These are phyloP conservation scores for Citropsis articulata DNA, from an alignment of 345 rosid species.

Conservation along the genomic window DNA sequence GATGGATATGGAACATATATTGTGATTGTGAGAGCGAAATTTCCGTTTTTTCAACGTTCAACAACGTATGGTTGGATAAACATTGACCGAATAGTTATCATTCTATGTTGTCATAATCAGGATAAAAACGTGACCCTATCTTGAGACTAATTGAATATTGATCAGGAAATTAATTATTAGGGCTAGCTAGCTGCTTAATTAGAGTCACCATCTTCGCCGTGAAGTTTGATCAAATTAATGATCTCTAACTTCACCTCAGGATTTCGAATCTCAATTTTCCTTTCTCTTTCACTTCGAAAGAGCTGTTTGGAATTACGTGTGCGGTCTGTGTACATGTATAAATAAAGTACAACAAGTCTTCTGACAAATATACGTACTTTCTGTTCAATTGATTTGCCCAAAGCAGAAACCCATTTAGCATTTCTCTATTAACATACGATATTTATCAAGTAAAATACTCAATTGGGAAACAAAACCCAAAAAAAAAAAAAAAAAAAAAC, in stretches of 20 bases:
- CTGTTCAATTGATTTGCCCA: background rate
- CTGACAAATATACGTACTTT: background rate
- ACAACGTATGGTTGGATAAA: constrained; percentile 1
- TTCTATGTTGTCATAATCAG: background rate
- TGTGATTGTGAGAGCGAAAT: background rate
- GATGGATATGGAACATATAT: background rate
- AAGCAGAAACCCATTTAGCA: background rate
- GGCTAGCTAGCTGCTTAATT: background rate
- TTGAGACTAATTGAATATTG: background rate
- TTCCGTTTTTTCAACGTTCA: background rate
- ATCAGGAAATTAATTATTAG: background rate
- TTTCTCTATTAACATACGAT: background rate
- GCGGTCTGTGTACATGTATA: background rate
- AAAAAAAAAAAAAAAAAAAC: background rate
- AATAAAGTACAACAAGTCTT: background rate
- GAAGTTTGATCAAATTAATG: constrained; percentile 8
- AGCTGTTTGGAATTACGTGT: background rate
- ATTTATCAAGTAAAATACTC: too few species aligned
- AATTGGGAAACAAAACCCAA: too few species aligned
- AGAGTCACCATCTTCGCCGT: constrained; percentile 4
- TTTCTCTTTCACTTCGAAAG: background rate
- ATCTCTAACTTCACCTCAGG: background rate
- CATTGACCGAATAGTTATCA: background rate
- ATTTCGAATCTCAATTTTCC: background rate
- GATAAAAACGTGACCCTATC: background rate